Evolutionary conservation across 164 flowering plant species (phyloP), one percentile per base, ranked within the genome.

Genomic region (Tetracentron sinense): DNA sequence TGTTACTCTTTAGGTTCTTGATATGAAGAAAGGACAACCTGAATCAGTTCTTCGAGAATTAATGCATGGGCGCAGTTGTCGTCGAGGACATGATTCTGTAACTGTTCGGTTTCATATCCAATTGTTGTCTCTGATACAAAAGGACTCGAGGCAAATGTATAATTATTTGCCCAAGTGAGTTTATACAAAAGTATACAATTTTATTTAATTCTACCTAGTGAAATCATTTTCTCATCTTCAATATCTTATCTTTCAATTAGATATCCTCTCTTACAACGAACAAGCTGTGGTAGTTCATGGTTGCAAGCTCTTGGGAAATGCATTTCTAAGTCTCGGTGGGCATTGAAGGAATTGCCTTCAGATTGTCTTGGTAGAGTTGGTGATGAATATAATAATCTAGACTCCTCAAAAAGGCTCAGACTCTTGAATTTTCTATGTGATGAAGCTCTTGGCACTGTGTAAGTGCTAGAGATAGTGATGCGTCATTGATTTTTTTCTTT

Each of bases 401-500:
- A 75, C 29, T n/a, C 75, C 49, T 83, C 86, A n/a, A 55, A 69
- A 60, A 90, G 83, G 77, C 86, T 88, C 53, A 87, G 72, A 59
- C 71, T 93, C 17, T 72, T 93, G 70, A 85, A 73, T 57, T 78
- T 82, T 66, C 75, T 93, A 12, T 90, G 97, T 62, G 94, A 93
- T 73, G 96, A 93, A 70, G 64, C 79, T 66, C 88, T 94, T 68
- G 71, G 74, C 67, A 87, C 95, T 7, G 65, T 21, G 98, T 94
- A 83, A 74, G 92, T 79, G 35, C 51, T 35, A 54, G n/a, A 25
- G n/a, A 23, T 46, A 11, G n/a, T n/a, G n/a, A n/a, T 23, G 46
- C 17, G 6, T 1, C 14, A 38, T 10, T 38, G 14, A 31, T 56
- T 23, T 17, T 42, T 51, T 59, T 46, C 1, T 26, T 14, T 23